phyloP scores from a whole-genome alignment of 2,329 filamentous ascomycete species.

The Xylariales sp. region DNA sequence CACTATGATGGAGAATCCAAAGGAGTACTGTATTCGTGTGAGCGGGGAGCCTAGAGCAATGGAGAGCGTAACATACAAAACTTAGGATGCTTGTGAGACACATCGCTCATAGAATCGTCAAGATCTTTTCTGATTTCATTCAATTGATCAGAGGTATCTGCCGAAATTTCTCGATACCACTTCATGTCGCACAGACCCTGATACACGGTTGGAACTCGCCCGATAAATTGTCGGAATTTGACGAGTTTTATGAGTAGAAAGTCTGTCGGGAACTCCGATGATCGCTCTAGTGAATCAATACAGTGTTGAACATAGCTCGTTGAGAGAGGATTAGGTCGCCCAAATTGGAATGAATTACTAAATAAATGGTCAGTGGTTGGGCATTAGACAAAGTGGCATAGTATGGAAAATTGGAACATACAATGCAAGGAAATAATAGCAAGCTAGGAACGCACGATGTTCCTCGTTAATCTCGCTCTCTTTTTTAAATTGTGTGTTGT shows the following conservation, averaged over 20 bases:
- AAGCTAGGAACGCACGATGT: conserved; percentile 54
- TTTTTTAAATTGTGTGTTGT: conserved; percentile 35
- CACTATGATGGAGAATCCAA: conserved; percentile 31
- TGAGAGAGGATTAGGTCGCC: conserved; percentile 49
- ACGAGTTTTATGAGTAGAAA: conserved; percentile 51
- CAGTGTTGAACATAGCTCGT: conserved; percentile 51
- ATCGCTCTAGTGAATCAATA: conserved; percentile 47
- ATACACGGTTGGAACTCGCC: conserved; percentile 51
- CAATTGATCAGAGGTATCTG: conserved; percentile 51
- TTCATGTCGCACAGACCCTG: conserved; percentile 40
- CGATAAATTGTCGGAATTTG: conserved; percentile 52
- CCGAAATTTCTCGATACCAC: conserved; percentile 45
- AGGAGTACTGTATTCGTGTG: conserved; percentile 31
- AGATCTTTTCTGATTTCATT: conserved; percentile 50
- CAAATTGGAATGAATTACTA: conserved; percentile 55
- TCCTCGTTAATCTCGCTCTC: conserved; percentile 52
- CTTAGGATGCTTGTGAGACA: conserved; percentile 46
- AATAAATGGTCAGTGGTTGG: conserved; percentile 1
- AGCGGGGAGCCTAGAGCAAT: not conserved
- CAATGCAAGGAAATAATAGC: conserved; percentile 55
- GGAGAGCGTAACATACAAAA: conserved; percentile 39
- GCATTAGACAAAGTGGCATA: not conserved
- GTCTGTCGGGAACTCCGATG: conserved; percentile 47
- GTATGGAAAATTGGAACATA: conserved; percentile 39
- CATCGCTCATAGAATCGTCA: conserved; percentile 49